Conservation (phyloP, 2,329 filamentous ascomycete species). For the Periconia digitata region DNA sequence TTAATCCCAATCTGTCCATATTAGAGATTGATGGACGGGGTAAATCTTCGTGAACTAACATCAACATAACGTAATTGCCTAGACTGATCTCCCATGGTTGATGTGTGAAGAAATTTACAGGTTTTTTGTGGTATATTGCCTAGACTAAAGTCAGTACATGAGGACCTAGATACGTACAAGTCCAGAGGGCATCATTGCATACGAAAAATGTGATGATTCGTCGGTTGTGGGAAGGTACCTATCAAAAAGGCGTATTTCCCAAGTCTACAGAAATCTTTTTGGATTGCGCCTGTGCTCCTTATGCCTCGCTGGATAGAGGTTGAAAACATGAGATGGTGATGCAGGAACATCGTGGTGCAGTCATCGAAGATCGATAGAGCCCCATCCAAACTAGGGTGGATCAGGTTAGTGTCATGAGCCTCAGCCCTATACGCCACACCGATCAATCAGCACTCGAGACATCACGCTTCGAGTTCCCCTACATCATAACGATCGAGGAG, state of each 20-base stretch:
- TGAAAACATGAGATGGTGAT: constrained; percentile 12
- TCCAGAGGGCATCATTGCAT: background rate
- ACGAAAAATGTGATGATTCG: background rate
- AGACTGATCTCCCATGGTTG: constrained; percentile 12
- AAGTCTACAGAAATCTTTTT: background rate
- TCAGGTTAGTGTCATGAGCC: constrained; percentile 1
- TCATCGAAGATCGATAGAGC: background rate
- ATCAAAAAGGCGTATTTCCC: background rate
- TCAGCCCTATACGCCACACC: constrained; percentile 7
- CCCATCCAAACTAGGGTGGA: background rate
- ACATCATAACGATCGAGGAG: background rate
- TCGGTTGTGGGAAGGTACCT: background rate
- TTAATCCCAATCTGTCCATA: constrained; percentile 84
- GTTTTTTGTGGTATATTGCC: background rate
- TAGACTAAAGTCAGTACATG: background rate
- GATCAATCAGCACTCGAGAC: constrained; percentile 4
- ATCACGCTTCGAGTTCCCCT: no score
- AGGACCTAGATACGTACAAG: background rate
- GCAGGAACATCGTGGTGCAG: background rate
- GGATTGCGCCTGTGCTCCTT: background rate
- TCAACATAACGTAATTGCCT: constrained; percentile 43
- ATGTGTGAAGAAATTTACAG: background rate
- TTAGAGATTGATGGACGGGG: constrained; percentile 12
- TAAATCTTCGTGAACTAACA: constrained; percentile 41
- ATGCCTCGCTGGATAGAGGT: background rate